Conservation (phyloP, 1,284 basidiomycete genomes). For the Cronartium ribicola region DNA sequence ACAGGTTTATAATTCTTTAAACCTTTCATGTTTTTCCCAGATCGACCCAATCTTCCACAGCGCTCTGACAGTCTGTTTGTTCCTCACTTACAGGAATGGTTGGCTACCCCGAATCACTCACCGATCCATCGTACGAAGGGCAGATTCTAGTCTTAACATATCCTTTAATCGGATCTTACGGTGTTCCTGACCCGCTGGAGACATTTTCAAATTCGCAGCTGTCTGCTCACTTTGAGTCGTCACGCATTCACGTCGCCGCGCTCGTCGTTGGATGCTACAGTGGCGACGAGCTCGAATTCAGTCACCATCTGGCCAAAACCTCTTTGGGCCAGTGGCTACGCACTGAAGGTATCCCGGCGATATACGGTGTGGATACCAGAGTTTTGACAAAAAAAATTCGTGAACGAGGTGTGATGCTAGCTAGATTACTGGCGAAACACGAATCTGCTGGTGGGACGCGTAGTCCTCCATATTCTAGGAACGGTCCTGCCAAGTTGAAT, state of each 20-base stretch:
- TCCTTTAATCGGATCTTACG: conserved; percentile 95
- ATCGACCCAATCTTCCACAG: neutral
- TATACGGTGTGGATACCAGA: conserved; percentile 95
- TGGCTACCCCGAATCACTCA: conserved; percentile 96
- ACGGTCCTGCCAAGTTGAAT: conserved; percentile 20
- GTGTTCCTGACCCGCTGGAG: conserved; percentile 64
- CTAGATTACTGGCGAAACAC: conserved; percentile 60
- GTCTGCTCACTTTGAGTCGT: conserved; percentile 70
- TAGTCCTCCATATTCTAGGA: conserved; percentile 3
- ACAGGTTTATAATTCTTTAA: conserved; percentile 66
- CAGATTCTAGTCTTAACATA: conserved; percentile 98
- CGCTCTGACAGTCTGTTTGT: neutral
- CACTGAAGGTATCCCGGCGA: conserved; percentile 88
- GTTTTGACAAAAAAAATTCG: conserved; percentile 94
- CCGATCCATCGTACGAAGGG: conserved; percentile 96
- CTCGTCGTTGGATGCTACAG: conserved; percentile 87
- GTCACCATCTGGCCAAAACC: conserved; percentile 86
- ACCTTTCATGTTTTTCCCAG: neutral
- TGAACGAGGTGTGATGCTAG: conserved; percentile 89
- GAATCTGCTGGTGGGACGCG: neutral
- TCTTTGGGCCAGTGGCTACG: conserved; percentile 89
- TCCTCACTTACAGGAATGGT: conserved; percentile 73
- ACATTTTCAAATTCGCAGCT: neutral
- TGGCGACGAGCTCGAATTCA: conserved; percentile 65
- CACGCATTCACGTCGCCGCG: conserved; percentile 85